Evolutionary conservation across 2,329 filamentous ascomycete genomes (phyloP), one percentile per base, ranked within the genome.

Genomic region (Whalleya microplaca): DNA sequence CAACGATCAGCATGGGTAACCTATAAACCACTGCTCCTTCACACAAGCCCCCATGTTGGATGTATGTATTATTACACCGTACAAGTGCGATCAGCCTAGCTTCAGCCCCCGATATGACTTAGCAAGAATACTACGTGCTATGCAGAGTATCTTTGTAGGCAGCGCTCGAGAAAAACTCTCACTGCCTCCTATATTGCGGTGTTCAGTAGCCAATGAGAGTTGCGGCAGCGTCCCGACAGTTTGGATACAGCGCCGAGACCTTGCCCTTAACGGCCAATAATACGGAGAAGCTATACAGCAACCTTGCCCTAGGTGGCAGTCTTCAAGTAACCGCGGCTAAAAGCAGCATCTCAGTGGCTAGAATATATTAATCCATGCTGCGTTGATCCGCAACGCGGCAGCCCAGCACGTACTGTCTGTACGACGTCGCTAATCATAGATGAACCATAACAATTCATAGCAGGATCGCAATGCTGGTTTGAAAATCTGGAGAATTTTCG

Each of bases 271-370:
- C 14, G 43, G 20, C 60, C 60, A 63, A 63, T 61, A 29, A 51
- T 29, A 40, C 19, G 3, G 8, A 21, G 40, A 41, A 37, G 12
- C 7, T 20, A 19, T 23, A 53, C 42, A 50, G 21, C 45, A 51
- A 51, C 32, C 32, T 37, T 37, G 32, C 14, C 14, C 9, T 16
- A 16, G 14, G 14, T 37, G 14, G 10, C 32, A 37, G 14, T 37
- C 32, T 37, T 37, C 10, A 7, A 37, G 32, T 16, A 37, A 37
- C 32, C 57, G 58, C 60, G 60, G 60, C 51, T 61, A 63, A 56
- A 45, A 12, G n/a, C 45, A 58, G 14, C 46, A 42, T 29, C 18
- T 58, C 9, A 56, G 51, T 63, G 50, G 59, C 18, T 18, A 19
- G 20, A 14, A 14, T 50, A 41, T 42, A 21, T 32, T 23, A 21